Percentiles rank a stretch among this genome's conserved stretches.
Conservation (phyloP, 108 stramenopile genomes). For the Skeletonema grethae region DNA sequence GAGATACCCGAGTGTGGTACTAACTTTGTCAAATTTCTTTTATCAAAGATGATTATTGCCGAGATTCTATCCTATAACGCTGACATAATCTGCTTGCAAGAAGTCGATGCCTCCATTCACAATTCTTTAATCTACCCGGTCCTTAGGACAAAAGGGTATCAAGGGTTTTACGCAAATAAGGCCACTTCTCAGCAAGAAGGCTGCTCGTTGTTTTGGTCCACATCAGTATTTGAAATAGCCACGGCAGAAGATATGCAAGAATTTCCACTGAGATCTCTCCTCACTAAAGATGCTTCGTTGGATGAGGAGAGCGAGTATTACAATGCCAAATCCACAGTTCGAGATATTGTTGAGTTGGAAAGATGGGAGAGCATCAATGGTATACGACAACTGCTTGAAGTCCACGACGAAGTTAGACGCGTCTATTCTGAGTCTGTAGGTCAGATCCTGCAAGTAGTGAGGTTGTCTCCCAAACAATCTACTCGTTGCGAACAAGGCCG, state of each 20-base stretch:
- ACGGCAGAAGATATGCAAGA: conserved; percentile 32
- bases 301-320: conserved; percentile 4
- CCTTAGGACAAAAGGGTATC: conserved; percentile 29
- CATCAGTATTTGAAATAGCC: conserved; percentile 45
- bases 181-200: conserved; percentile 54
- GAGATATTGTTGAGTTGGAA: conserved; percentile 25
- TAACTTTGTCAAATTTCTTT: background rate
- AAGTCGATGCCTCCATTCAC: conserved; percentile 61
- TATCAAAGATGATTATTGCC: conserved; percentile 56
- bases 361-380: conserved; percentile 55
- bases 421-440: conserved; percentile 55
- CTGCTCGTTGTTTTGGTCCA: conserved; percentile 74
- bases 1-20: background rate
- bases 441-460: conserved; percentile 58
- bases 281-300: conserved; percentile 12
- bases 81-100: conserved; percentile 83
- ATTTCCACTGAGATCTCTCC: conserved; percentile 33
- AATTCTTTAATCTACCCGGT: conserved; percentile 34
- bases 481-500: background rate
- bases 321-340: conserved; percentile 30
- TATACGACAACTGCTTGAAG: conserved; percentile 42
- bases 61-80: conserved; percentile 72
- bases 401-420: conserved; percentile 44
- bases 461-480: conserved; percentile 23
- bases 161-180: conserved; percentile 54